Base-by-base conservation (phyloP, 1,139 yeast species). In the Magnusiomyces magnusii region DNA sequence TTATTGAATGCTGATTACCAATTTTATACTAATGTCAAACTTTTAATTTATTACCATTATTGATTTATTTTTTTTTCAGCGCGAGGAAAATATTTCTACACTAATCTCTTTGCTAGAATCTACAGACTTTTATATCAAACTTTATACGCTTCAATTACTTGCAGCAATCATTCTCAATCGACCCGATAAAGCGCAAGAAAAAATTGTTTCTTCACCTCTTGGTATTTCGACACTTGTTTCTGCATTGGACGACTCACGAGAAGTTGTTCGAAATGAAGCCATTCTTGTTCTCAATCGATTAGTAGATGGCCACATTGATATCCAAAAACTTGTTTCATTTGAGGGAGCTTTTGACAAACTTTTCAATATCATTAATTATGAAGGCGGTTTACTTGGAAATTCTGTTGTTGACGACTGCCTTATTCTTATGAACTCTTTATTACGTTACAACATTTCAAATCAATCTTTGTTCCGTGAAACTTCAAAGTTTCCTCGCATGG, bases 321-420 rank as follows among this genome's bases (percentile, higher is more conserved):
- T 93, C 50, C 99, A 95, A 70, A 92, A 92, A 69, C 76, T 93
- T 25, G 96, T 93, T 19, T 99, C 96, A 0, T 95, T 95, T 69
- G 98, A 93, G 71, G 92, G 90, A 64, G 87, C 96, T 0, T 92
- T 93, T 69, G 97, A 90, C 64, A 82, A 80, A 63, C 73, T 92
- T 21, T 91, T 93, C 67, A 79, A 77, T 49, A 87, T 93, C 17
- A 85, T 93, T 28, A 84, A 83, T 31, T 87, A 84, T 64, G 98
- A 93, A 71, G 97, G 97, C 23, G 97, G 97, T 0, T 79, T 91
- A 13, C 79, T 92, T 60, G 97, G 96, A 7, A 91, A 96, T n/a
- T 80, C 91, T 31, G 83, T 90, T 36, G 96, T 92, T 5, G 95
- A 88, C 68, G 98, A 95, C 73, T 89, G 97, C 70, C 75, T 95